Base-by-base conservation (phyloP, 345 rosid genomes). In the Citrus mangshanensis region DNA sequence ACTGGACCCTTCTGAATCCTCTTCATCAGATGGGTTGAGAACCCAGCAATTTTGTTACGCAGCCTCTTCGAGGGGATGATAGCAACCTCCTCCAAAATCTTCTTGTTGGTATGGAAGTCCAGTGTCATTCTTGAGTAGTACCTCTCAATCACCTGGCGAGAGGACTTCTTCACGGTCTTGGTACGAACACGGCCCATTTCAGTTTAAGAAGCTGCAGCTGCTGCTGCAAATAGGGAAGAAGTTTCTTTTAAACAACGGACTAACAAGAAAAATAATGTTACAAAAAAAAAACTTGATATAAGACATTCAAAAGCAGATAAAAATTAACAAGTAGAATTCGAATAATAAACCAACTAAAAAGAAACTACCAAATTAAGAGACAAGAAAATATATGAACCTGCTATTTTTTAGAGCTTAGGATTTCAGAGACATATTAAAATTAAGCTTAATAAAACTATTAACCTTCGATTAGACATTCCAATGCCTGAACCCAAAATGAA, bases 31-130 rank as follows among this genome's bases (percentile, higher is more conserved):
- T 92, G 93, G 72, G 97, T 93, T 9, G 96, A 90, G 88, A 90
- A 93, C 19, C 98, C 97, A 3, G 98, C 98, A 68, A 93, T 92
- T 89, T 93, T 93, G 88, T 93, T 93, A 35, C 98, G 93, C 70
- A 93, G 92, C 38, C 97, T 55, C 92, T 92, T 92, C 6, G 98
- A 93, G 0, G 97, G 98, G 75, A 93, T 91, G 78, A 93, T 91
- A 34, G 98, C 97, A 0, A 93, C 98, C 82, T 92, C 97, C 79
- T 91, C 93, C 74, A 93, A 82, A 71, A 93, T 88, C 89, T 92
- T 93, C 89, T 93, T 93, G 88, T 93, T 93, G 34, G 95, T 93
- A 87, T 93, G 94, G 86, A 93, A 93, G 65, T 93, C 98, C 65
- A 93, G 85, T 1, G 98, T 93, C 98, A 93, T 90, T 21, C 84